Evolutionary conservation across 2,329 filamentous ascomycete genomes (phyloP), one percentile per base, ranked within the genome.

Genomic region (Verticillium klebahnii): DNA sequence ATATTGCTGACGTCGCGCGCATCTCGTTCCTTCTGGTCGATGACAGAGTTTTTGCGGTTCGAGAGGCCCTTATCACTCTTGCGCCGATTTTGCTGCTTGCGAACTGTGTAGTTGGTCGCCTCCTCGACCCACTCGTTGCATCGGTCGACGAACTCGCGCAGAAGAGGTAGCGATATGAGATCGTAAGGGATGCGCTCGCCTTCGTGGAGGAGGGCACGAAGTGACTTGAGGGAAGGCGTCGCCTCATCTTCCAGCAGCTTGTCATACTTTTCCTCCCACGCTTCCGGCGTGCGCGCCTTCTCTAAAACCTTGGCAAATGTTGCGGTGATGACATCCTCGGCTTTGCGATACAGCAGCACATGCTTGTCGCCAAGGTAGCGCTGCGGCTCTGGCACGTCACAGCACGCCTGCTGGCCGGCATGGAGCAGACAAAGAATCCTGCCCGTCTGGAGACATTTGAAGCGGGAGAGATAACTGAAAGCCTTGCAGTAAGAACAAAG

Each of bases 81-180:
- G 64, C 94, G 92, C 65, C 95, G 90, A 72, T 96, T 96, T 77
- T 97, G 94, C 78, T 97, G 94, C 79, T 99, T 99, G 69, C 95
- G 91, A 63, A 95, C 93, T 71, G 93, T 97, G 80, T 96, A 99
- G 72, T 91, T 93, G 70, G 92, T 95, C 67, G 95, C 95, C 78
- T 98, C 94, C 70, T 98, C 95, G 65, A 97, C 92, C 91, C 96
- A 97, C 73, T 96, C 93, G 75, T 97, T 96, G 80, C 95, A 98
- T 70, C 92, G 89, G 69, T 97, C 93, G 74, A 99, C 95, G 78
- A 96, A 99, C 67, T 89, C 86, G 76, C 88, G 90, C 68, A 99
- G 83, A 69, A 91, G 86, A 69, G 90, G 85, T 65, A 99, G 84
- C 65, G 92, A 93, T 67, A 89, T 87, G 65, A 99, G 84, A 62